Evolutionary conservation across 768 basidiomycete genomes (phyloP), one percentile per base, ranked within the genome.

Genomic region (Podaxis sp.): DNA sequence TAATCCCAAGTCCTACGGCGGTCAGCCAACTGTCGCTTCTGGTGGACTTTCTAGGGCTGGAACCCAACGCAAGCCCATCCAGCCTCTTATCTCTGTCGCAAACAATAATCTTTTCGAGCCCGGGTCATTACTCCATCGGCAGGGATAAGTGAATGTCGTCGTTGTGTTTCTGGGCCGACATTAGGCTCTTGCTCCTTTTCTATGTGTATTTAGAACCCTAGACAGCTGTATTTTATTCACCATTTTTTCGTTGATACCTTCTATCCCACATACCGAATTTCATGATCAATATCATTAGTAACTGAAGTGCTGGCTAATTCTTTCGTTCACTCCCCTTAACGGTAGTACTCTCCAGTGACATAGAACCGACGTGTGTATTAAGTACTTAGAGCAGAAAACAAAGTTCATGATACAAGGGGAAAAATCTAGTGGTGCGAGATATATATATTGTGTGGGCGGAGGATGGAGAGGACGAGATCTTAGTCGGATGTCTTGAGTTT

Each of bases 41-140:
- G 61, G 69, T 18, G 37, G 65, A 18, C 69, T 82, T 23, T 69
- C 77, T 32, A 76, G 81, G 50, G 66, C 77, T 7, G 71, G 70
- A 9, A 82, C 81, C 67, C 64, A 61, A 4, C 66, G 67, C 37
- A 63, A 63, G 21, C 59, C 66, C n/a, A 68, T 72, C 42, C 69
- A 71, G 48, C 71, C 86, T 50, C 77, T 87, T 14, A 73, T 78
- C 35, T 68, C 74, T 21, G 71, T 77, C 50, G 69, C 63, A 16
- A 70, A 71, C 50, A 68, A 73, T 42, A 74, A 81, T 59, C 75
- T 83, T 7, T 93, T 93, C 66, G 88, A 88, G 64, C 88, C 88
- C 18, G 91, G 91, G 21, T 91, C 90, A 7, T 79, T 93, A 35
- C 74, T 93, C 42, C 82, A 79, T 38, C 85, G 85, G 64, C 68